Conservation (phyloP, 805 yeast species). For the Cephaloascus albidus region DNA sequence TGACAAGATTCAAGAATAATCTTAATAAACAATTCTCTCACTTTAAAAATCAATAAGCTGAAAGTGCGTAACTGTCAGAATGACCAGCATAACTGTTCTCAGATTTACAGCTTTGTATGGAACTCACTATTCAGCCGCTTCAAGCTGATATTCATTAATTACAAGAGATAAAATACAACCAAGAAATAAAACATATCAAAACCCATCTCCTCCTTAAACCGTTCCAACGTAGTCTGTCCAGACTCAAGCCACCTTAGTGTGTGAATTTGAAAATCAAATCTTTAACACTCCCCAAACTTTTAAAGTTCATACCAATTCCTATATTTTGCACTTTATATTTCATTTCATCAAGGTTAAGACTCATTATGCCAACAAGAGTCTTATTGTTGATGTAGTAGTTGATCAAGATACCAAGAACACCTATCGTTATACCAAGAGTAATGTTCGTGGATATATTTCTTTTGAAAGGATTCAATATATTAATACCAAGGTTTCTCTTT, state of each 20-base stretch:
- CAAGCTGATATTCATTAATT: too few species aligned
- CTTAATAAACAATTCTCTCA: too few species aligned
- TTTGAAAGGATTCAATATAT: too few species aligned
- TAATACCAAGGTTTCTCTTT: too few species aligned
- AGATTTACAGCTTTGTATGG: too few species aligned
- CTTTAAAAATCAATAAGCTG: too few species aligned
- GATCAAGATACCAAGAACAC: slow-evolving; percentile 3
- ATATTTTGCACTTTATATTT: neutral
- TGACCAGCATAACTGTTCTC: too few species aligned
- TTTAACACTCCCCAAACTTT: neutral
- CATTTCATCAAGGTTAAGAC: neutral
- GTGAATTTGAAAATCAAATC: neutral
- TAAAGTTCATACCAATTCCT: neutral
- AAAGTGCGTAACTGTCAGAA: too few species aligned
- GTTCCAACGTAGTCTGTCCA: neutral
- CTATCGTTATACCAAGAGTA: slow-evolving; percentile 4
- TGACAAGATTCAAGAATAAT: too few species aligned
- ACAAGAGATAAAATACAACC: neutral
- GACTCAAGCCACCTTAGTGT: neutral
- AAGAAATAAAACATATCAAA: neutral
- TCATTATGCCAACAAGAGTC: neutral
- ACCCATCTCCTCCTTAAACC: neutral
- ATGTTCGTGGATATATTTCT: neutral
- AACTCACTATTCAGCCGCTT: too few species aligned
- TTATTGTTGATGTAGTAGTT: slow-evolving; percentile 1